These are phyloP conservation scores for Hibiscus syriacus DNA, from an alignment of 345 rosid species.

Conservation along the genomic window DNA sequence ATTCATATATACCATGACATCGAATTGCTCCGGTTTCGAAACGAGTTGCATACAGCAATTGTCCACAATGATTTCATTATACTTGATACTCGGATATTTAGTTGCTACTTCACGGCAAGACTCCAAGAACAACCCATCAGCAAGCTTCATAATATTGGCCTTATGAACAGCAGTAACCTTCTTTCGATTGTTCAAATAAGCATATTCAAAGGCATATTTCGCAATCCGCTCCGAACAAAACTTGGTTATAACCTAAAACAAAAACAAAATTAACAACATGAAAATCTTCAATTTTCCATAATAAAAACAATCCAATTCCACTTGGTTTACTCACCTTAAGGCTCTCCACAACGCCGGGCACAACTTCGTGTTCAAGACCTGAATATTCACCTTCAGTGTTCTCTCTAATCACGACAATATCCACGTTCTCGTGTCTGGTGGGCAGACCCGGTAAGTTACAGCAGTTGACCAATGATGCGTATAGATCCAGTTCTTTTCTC, in stretches of 20 bases:
- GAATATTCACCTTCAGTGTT: slow-evolving; percentile 95
- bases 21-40: slow-evolving; percentile 96
- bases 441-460: slow-evolving; percentile 81
- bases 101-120: slow-evolving; percentile 94
- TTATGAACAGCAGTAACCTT: slow-evolving; percentile 4
- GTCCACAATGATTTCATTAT: slow-evolving; percentile 90
- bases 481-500: slow-evolving; percentile 84
- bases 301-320: neutral
- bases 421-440: slow-evolving; percentile 80
- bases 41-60: slow-evolving; percentile 99
- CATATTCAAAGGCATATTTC: slow-evolving; percentile 91
- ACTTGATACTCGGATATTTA: slow-evolving; percentile 78
- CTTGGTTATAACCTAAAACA: slow-evolving; percentile 83
- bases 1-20: slow-evolving; percentile 65
- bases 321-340: slow-evolving; percentile 53
- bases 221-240: slow-evolving; percentile 97
- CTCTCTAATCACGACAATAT: slow-evolving; percentile 92
- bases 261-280: neutral
- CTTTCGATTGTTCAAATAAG: slow-evolving; percentile 2
- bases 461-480: slow-evolving; percentile 85
- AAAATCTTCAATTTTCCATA: neutral
- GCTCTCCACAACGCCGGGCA: slow-evolving; percentile 95
- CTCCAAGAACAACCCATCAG: slow-evolving; percentile 79
- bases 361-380: slow-evolving; percentile 94
- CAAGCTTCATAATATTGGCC: neutral